Conservation (phyloP, 208 protist genomes). For the Acanthamoeba polyphaga region DNA sequence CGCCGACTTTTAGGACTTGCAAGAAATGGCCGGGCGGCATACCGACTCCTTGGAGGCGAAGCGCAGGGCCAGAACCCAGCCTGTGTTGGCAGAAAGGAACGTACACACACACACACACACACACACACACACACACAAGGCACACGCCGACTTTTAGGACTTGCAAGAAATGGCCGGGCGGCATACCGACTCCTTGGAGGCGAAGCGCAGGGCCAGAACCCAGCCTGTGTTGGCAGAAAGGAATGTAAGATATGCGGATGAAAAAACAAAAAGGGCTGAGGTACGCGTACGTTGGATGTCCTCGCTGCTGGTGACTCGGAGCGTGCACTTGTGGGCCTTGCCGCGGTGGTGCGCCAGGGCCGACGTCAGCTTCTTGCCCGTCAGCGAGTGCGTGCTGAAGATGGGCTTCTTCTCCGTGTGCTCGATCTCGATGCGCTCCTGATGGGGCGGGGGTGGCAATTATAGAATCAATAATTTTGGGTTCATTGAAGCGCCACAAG, state of each 20-base stretch:
- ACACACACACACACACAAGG: too few relatives aligned
- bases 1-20: too few relatives aligned
- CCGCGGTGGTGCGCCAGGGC: conserved; percentile 33
- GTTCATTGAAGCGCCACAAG: not conserved
- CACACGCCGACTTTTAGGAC: too few relatives aligned
- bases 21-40: too few relatives aligned
- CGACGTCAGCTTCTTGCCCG: conserved; percentile 41
- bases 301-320: conserved; percentile 14
- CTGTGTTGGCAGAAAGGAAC: not conserved
- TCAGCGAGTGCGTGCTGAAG: conserved; percentile 33
- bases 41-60: conserved; percentile 1
- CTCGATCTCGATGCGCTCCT: conserved; percentile 33
- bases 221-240: not conserved
- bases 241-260: too few relatives aligned
- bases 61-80: not conserved
- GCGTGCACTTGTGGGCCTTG: not conserved
- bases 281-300: not conserved
- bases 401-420: conserved; percentile 47
- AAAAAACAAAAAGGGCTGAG: too few relatives aligned
- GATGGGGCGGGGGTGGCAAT: not conserved
- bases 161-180: too few relatives aligned
- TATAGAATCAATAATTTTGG: not conserved
- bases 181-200: not conserved
- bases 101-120: too few relatives aligned
- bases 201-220: not conserved